Evolutionary conservation across 2,329 filamentous ascomycete species (phyloP), one percentile per base, ranked within the genome.

Genomic region (Didymella sp.): DNA sequence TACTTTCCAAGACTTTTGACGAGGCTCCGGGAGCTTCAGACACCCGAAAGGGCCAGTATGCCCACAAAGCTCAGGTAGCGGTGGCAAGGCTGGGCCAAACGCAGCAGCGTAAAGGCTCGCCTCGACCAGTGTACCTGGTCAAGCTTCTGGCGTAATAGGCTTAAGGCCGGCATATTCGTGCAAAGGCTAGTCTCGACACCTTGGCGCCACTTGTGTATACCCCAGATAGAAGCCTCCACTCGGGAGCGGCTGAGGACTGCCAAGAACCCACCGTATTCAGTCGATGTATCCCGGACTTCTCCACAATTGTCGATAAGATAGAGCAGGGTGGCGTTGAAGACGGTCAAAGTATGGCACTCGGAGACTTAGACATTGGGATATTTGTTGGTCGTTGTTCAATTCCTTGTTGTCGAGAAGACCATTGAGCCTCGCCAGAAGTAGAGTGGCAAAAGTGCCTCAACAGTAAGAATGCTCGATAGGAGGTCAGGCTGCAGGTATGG

Each of bases 1-100:
- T 67, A 69, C 33, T 69, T 69, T 62, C 65, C 67, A 69, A 71
- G 63, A 58, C 30, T 45, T 58, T 64, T 61, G 43, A 48, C 56
- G 58, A 64, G 30, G 42, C 31, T 54, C 51, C 46, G 24, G 27
- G 46, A 27, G 47, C n/a, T 49, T 37, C 15, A 35, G 30, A 48
- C 17, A 30, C 37, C 58, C 42, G 35, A 51, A 54, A 13, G 13
- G 35, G 33, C 24, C 51, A 35, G 19, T 43, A 9, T 46, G 44
- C 38, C 55, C 22, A 48, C 37, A 38, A 17, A 22, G 35, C 40
- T n/a, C 22, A 22, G 13, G 33, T 31, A 12, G 17, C 45, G 31
- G 38, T 37, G 54, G 21, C 22, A 46, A 19, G 45, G 28, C 53
- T 50, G 43, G 42, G 19, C 22, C 46, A 17, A 45, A 57, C 41